Percentiles rank a stretch among this genome's conserved stretches.
Conservation (phyloP, 1,284 basidiomycete genomes). For the Ustilago vetiveriae region DNA sequence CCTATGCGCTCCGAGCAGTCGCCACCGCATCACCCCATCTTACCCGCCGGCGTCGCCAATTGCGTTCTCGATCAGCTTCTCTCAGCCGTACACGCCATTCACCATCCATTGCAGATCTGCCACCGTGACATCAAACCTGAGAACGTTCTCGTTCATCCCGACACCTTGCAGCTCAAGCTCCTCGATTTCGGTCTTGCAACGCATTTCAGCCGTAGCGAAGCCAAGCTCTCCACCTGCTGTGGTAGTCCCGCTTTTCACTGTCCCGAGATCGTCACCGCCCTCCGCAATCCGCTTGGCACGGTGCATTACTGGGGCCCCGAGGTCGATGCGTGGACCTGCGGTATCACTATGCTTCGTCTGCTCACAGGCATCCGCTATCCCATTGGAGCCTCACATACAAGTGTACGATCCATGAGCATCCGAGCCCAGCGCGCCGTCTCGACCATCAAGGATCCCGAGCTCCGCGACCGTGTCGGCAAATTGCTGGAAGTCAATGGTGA, state of each 20-base stretch:
- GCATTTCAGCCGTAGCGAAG: constrained; percentile 71
- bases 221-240: constrained; percentile 73
- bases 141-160: constrained; percentile 69
- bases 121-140: constrained; percentile 73
- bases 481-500: constrained; percentile 70
- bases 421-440: constrained; percentile 69
- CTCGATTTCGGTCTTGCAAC: constrained; percentile 73
- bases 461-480: constrained; percentile 68
- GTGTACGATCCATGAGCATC: constrained; percentile 69
- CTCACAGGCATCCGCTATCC: constrained; percentile 71
- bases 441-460: constrained; percentile 66
- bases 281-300: constrained; percentile 70
- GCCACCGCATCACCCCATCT: constrained; percentile 46
- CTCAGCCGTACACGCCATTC: constrained; percentile 71
- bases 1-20: constrained; percentile 40
- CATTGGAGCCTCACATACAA: constrained; percentile 70
- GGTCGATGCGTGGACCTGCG: constrained; percentile 73
- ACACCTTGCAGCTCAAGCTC: constrained; percentile 68
- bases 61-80: constrained; percentile 71
- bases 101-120: constrained; percentile 70
- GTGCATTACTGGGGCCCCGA: constrained; percentile 71
- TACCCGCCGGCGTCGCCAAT: constrained; percentile 63
- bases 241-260: constrained; percentile 71
- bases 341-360: constrained; percentile 71
- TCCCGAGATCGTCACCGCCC: constrained; percentile 71